Evolutionary conservation across 306 rosid genomes (phyloP), one percentile per base, ranked within the genome.

Genomic region (Gastrolobium bilobum): DNA sequence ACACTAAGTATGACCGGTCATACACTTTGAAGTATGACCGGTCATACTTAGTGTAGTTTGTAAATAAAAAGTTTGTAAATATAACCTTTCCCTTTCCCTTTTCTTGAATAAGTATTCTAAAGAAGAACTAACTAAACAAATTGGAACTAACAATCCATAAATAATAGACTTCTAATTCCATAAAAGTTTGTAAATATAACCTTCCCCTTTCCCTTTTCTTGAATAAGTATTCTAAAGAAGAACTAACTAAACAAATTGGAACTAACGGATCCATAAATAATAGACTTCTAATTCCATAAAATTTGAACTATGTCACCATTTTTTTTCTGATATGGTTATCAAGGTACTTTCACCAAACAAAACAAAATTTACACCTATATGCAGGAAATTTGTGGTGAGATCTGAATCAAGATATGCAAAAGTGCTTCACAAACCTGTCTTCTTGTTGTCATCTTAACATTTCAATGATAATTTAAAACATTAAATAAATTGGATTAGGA

Each of bases 201-300:
- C n/a, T n/a, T n/a, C n/a, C n/a, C n/a, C n/a, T n/a, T n/a, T n/a
- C n/a, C n/a, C n/a, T n/a, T n/a, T n/a, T n/a, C n/a, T n/a, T n/a
- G 48, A 31, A 40, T 2, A 73, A 29, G 42, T 33, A 15, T 26
- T 30, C 29, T 34, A 14, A 51, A 31, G 65, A 58, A 10, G 4
- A 10, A 58, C 10, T 52, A 35, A 68, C 61, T 43, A 14, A 56
- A 78, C 70, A 78, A 78, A 47, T 31, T 7, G 56, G n/a, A 60
- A 68, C 30, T 61, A 46, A 58, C 39, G 33, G 68, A 51, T 42
- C 31, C 43, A 43, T 7, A 58, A 4, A 68, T 33, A 14, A 15
- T 15, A 26, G 15, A 68, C 40, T 77, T 42, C 66, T 46, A 66
- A n/a, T 40, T 65, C 4, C 33, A 76, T n/a, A 2, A 38, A 5